Evolutionary conservation across 306 rosid species (phyloP), one percentile per base, ranked within the genome.

Genomic region (Malus sylvestris): DNA sequence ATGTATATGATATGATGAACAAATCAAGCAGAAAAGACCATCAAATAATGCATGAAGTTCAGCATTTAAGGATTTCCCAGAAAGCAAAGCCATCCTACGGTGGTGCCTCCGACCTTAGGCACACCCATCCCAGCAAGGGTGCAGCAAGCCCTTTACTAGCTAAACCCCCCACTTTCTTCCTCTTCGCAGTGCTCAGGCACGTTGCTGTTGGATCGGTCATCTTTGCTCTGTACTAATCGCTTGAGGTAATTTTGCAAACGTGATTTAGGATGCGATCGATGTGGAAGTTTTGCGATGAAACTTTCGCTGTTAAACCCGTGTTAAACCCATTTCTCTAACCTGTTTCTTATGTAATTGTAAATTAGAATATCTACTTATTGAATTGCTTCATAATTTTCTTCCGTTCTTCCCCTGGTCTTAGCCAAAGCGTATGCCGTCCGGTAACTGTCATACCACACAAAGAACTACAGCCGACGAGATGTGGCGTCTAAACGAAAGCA

Each of bases 21-120:
- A 79, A 69, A 82, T 76, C 81, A 60, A 78, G 60, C 42, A 76
- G 77, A 78, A 67, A 35, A 38, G 67, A 44, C 52, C 75, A 57
- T 75, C 76, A 40, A 74, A 81, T 52, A 72, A 71, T 71, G 73
- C 84, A 82, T 61, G 70, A 8, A 62, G 75, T 76, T 46, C 81
- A 81, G 20, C 76, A 53, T 19, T 42, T 45, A 20, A 57, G 32
- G 40, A 25, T 71, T 57, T 76, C 45, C 19, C 35, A 52, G 72
- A 78, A 70, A 49, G 33, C 76, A 62, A 87, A 25, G 78, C 79
- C 76, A 61, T 9, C 29, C 61, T 72, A 74, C 44, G 85, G 87
- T 46, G 85, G 81, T 58, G 78, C 89, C 44, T 75, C 63, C 52
- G 82, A 78, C 82, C 5, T 69, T 29, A 81, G 45, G 63, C 87